Conservation (phyloP, 2,329 filamentous ascomycete genomes). For the Aspergillus ochraceoroseus region DNA sequence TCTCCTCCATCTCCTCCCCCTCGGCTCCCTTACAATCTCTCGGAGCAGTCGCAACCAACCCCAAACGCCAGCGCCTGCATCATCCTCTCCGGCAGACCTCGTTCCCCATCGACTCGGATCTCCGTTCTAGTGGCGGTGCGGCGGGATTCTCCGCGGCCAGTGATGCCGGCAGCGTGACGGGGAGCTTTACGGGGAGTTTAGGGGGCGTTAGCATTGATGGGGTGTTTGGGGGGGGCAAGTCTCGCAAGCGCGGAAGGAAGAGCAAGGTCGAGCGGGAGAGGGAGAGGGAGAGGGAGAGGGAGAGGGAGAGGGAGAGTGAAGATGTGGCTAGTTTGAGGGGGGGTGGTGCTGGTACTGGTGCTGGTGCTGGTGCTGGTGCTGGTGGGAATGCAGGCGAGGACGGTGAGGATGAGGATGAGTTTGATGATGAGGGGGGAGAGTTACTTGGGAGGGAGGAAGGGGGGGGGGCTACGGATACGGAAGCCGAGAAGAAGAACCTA, state of each 20-base stretch:
- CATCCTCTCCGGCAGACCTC: slow-evolving; percentile 47
- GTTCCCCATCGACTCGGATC: slow-evolving; percentile 38
- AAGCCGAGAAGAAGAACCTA: slow-evolving; percentile 50
- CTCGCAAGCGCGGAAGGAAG: slow-evolving; percentile 38
- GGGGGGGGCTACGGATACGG: slow-evolving; percentile 46
- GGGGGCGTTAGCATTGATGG: slow-evolving; percentile 37
- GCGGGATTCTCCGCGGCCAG: slow-evolving; percentile 20
- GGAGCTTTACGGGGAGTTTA: slow-evolving; percentile 42
- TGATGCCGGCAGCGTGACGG: slow-evolving; percentile 41
- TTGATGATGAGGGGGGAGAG: slow-evolving; percentile 46
- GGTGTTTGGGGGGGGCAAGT: slow-evolving; percentile 28
- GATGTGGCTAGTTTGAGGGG: slow-evolving; percentile 29
- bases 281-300: slow-evolving; percentile 28
- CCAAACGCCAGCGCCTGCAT: slow-evolving; percentile 40
- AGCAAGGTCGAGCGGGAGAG: slow-evolving; percentile 38
- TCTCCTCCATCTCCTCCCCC: slow-evolving; percentile 39
- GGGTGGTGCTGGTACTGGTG: slow-evolving; percentile 29
- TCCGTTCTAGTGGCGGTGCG: slow-evolving; percentile 29
- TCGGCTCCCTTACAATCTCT: slow-evolving; percentile 32
- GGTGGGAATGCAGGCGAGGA: slow-evolving; percentile 38
- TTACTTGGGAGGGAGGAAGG: slow-evolving; percentile 44
- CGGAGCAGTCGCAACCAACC: slow-evolving; percentile 23
- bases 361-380: slow-evolving; percentile 26
- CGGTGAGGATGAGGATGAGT: slow-evolving; percentile 50
- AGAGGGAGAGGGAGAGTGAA: slow-evolving; percentile 6